Evolutionary conservation across 352 stramenopile genomes (phyloP), one percentile per base, ranked within the genome.

Genomic region (Thalassiosira mediterranea): DNA sequence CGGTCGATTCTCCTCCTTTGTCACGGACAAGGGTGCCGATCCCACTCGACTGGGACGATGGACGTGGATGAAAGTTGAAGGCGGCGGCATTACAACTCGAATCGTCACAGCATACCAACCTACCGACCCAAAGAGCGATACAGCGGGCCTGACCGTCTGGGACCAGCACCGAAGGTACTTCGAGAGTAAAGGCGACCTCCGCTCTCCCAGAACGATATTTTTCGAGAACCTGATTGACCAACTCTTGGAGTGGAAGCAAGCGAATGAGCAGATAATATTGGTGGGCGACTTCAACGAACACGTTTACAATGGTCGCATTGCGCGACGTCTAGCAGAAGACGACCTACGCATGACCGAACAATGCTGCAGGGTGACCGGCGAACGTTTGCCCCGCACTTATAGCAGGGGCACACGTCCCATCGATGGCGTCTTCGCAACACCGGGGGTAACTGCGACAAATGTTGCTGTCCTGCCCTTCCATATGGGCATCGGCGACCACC

Each of bases 201-300:
- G 17, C 10, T 21, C 7, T n/a, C 10, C 17, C 4, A 5, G 17
- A 4, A 51, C 10, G 17, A 23, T 23, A 4, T 51, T 51, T 23
- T 5, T 8, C 4, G 8, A 21, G 5, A 4, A 51, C 17, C 17
- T 51, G 5, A 13, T 21, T 8, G 10, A 10, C 17, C 4, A 7
- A 8, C 42, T 51, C 4, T 8, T 7, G 7, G 4, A 13, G 17
- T 72, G 62, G 62, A 72, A 62, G 38, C 21, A 26, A 13, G 38
- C 17, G 17, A 21, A 29, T 2, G 47, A 61, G 4, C 13, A 71
- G n/a, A 60, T 71, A 0, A 59, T 69, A 17, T 8, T 70, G 3
- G 7, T 21, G 17, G 48, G 47, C 0, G 62, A 72, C 21, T 62
- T 72, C 31, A 72, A 72, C 32, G 49, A 72, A n/a, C 23, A 63